phyloP scores from a whole-genome alignment of 192 early-diverging fungal genomes.

The Entomortierella parvispora region DNA sequence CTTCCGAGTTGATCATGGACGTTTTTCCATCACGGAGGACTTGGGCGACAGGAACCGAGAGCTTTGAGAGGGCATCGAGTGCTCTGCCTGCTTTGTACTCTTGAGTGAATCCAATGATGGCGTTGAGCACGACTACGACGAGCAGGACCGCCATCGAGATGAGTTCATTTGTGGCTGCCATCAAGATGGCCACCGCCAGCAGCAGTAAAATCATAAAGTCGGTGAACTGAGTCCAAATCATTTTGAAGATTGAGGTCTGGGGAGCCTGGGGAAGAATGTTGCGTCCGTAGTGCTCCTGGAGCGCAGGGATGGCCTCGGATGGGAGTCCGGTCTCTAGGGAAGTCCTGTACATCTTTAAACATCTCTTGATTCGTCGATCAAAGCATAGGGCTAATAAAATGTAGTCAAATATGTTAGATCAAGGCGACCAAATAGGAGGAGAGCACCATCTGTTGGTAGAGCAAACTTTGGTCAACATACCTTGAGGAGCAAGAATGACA shows the following conservation, averaged over 20 bases:
- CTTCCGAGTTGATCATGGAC: slow-evolving; percentile 68
- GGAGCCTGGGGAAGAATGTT: slow-evolving; percentile 89
- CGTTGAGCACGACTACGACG: slow-evolving; percentile 85
- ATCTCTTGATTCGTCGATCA: slow-evolving; percentile 89
- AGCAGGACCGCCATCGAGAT: slow-evolving; percentile 72
- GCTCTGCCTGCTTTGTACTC: slow-evolving; percentile 96
- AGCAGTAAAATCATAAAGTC: slow-evolving; percentile 97
- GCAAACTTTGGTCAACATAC: slow-evolving; percentile 15
- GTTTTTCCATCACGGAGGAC: slow-evolving; percentile 79
- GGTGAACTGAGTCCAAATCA: slow-evolving; percentile 89
- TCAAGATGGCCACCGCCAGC: slow-evolving; percentile 80
- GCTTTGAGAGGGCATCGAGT: slow-evolving; percentile 76
- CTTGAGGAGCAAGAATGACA: slow-evolving; percentile 67
- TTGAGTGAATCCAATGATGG: slow-evolving; percentile 92
- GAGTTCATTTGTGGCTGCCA: slow-evolving; percentile 87
- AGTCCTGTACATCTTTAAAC: slow-evolving; percentile 88
- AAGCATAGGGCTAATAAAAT: slow-evolving; percentile 78
- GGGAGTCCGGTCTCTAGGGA: slow-evolving; percentile 74
- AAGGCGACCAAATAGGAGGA: too few relatives aligned
- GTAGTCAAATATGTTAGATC: neutral
- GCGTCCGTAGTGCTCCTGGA: slow-evolving; percentile 83
- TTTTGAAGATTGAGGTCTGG: slow-evolving; percentile 66
- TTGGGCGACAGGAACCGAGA: slow-evolving; percentile 74
- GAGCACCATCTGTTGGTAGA: too few relatives aligned
- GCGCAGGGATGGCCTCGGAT: slow-evolving; percentile 60